Conservation (phyloP, 495 filamentous ascomycete species). For the Daldinia caldariorum region DNA sequence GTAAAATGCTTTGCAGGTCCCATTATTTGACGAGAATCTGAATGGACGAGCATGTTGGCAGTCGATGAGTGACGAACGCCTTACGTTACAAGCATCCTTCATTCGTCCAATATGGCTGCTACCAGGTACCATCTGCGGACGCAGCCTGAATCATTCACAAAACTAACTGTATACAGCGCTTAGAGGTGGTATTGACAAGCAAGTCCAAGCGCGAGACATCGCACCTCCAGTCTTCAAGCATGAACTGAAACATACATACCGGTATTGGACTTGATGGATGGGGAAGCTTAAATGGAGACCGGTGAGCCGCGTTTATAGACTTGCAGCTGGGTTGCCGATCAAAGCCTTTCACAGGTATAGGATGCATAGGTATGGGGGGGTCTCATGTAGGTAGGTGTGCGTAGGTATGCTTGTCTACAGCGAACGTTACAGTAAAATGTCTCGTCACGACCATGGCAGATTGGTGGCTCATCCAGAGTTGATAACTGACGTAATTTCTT, state of each 20-base stretch:
- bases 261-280: slow-evolving; percentile 16
- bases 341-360: slow-evolving; percentile 4
- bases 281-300: background rate
- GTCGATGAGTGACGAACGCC: slow-evolving; percentile 8
- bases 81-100: background rate
- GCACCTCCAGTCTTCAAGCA: background rate
- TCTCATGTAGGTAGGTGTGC: background rate
- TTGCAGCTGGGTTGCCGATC: slow-evolving; percentile 19
- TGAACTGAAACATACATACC: slow-evolving; percentile 36
- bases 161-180: slow-evolving; percentile 5
- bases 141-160: background rate
- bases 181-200: slow-evolving; percentile 2
- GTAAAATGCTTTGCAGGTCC: slow-evolving; percentile 6
- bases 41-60: background rate
- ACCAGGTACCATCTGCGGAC: background rate
- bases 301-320: slow-evolving; percentile 25
- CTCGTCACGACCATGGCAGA: background rate
- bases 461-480: background rate
- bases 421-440: background rate
- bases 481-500: background rate
- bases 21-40: slow-evolving; percentile 2
- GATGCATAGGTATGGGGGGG: slow-evolving; percentile 6
- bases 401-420: background rate
- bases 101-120: slow-evolving; percentile 7
- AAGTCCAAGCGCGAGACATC: slow-evolving; percentile 9